Conservation (phyloP, 225 moss, liverwort and hornwort species). For the Straminergon stramineum region DNA sequence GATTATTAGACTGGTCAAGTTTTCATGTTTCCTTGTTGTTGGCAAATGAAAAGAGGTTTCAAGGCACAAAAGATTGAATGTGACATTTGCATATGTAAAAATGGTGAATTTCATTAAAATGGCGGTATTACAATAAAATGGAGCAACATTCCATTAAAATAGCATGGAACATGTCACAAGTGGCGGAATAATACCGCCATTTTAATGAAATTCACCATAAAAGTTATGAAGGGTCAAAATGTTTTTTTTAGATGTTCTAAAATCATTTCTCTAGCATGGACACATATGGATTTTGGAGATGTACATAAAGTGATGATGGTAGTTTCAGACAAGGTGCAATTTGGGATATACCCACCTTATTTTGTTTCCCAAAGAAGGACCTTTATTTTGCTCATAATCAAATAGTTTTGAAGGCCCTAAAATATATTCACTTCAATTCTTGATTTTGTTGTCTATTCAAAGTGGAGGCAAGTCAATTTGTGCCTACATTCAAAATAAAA, state of each 20-base stretch:
- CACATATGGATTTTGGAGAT: neutral
- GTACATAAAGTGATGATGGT: accelerated
- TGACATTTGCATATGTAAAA: neutral
- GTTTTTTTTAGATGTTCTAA: neutral
- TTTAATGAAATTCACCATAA: no score
- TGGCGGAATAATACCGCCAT: no score
- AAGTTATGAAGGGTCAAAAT: neutral
- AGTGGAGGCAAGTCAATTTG: neutral
- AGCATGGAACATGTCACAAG: no score
- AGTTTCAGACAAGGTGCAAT: neutral
- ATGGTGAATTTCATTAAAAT: no score
- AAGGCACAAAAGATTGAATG: accelerated
- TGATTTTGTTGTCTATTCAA: no score
- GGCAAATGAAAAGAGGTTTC: neutral
- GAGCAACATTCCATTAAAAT: no score
- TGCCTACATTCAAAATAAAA: neutral
- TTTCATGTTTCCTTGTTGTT: neutral
- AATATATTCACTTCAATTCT: neutral
- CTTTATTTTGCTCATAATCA: accelerated
- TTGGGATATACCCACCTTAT: neutral
- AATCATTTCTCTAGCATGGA: neutral
- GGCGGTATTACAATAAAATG: no score
- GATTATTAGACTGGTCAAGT: neutral
- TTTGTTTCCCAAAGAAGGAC: accelerated
- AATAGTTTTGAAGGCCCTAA: neutral